A percentile compares a stretch with the other conserved stretches of the same genome.
phyloP scores from a whole-genome alignment of 441 rosid species.

The Adansonia grandidieri region DNA sequence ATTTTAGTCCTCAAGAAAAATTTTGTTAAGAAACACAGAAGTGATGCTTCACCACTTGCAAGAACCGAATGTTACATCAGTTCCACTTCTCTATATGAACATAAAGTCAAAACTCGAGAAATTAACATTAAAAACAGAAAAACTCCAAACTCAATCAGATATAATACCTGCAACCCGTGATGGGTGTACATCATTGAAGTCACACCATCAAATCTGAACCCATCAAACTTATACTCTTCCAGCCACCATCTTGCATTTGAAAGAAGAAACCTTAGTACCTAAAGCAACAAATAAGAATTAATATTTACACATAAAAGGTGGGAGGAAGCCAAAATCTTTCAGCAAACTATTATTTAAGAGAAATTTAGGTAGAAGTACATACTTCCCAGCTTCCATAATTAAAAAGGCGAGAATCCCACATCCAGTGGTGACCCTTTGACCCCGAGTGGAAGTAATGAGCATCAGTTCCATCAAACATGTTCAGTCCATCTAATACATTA shows the following conservation, averaged over 20 bases:
- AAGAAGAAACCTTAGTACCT: slow-evolving; percentile 90
- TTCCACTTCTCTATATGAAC: not conserved
- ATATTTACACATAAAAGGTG: slow-evolving; percentile 21
- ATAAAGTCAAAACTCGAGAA: slow-evolving; percentile 13
- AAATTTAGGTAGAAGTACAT: slow-evolving; percentile 34
- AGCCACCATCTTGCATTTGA: slow-evolving; percentile 99
- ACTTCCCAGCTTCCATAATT: slow-evolving; percentile 99
- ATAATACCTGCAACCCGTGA: slow-evolving; percentile 84
- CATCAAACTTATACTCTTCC: slow-evolving; percentile 94
- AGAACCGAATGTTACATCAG: slow-evolving; percentile 5
- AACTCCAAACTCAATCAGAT: not conserved
- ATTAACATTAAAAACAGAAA: slow-evolving; percentile 4
- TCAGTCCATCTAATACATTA: slow-evolving; percentile 89
- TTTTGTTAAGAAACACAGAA: not conserved
- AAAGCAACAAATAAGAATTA: slow-evolving; percentile 33
- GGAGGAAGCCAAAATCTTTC: slow-evolving; percentile 13
- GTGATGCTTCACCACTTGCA: slow-evolving; percentile 12
- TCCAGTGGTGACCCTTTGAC: slow-evolving; percentile 85
- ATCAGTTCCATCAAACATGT: slow-evolving; percentile 99
- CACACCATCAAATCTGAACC: slow-evolving; percentile 99
- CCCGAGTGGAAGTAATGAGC: slow-evolving; percentile 94
- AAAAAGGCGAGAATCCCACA: slow-evolving; percentile 99
- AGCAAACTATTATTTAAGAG: slow-evolving; percentile 7
- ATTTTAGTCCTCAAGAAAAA: not conserved
- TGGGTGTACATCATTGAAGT: slow-evolving; percentile 99